A percentile compares a stretch with the other conserved stretches of the same genome.
These are phyloP conservation scores for Hymenoscyphus infarciens DNA, from an alignment of 2,329 filamentous ascomycete species.

Conservation along the genomic window DNA sequence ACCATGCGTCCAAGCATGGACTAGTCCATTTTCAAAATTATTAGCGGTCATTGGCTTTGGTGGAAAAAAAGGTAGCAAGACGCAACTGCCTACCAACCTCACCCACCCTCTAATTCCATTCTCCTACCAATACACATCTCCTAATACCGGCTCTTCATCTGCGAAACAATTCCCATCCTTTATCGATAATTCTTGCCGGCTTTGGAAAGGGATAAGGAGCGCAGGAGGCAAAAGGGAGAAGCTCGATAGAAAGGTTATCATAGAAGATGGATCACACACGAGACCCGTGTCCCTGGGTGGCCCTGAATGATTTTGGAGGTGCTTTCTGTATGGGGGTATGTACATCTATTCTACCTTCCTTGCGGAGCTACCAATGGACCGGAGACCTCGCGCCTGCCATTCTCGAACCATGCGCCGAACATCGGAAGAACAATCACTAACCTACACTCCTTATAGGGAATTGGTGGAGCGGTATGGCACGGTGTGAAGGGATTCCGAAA, in stretches of 20 bases:
- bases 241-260: constrained; percentile 21
- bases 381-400: background rate
- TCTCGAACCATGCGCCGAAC: constrained; percentile 1
- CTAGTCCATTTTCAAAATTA: constrained; percentile 4
- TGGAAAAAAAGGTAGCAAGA: constrained; percentile 3
- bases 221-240: constrained; percentile 4
- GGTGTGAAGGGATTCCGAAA: constrained; percentile 93
- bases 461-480: constrained; percentile 87
- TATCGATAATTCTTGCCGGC: background rate
- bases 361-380: background rate
- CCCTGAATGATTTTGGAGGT: constrained; percentile 95
- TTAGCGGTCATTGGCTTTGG: background rate
- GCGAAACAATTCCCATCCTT: background rate
- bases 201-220: background rate
- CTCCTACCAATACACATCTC: background rate
- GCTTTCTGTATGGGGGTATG: constrained; percentile 95
- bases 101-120: background rate
- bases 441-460: constrained; percentile 47
- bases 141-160: background rate
- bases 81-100: background rate
- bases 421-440: background rate
- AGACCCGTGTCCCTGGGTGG: constrained; percentile 96
- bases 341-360: constrained; percentile 28
- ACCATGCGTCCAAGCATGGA: background rate
- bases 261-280: constrained; percentile 83